Percentiles rank a stretch among this genome's conserved stretches.
These are phyloP conservation scores for Gentiana dahurica DNA, from an alignment of 257 asterid species.

Conservation along the genomic window DNA sequence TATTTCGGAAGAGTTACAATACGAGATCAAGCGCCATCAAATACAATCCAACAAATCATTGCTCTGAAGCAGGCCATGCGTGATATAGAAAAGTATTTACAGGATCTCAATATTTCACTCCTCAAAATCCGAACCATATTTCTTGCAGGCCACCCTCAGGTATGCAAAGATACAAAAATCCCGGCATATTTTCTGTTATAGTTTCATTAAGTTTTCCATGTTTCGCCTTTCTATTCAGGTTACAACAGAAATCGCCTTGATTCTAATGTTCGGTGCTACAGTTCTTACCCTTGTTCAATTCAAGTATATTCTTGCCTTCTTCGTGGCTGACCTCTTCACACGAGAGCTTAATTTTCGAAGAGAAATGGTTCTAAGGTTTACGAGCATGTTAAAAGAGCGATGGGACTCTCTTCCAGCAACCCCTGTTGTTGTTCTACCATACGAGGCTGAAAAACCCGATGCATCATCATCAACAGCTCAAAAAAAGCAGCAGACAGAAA, in stretches of 20 bases:
- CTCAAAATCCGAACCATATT: slow-evolving; percentile 75
- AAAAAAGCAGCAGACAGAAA: slow-evolving; percentile 12
- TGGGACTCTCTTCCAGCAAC: slow-evolving; percentile 91
- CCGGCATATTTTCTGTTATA: no score
- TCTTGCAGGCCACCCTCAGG: slow-evolving; percentile 96
- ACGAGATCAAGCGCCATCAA: slow-evolving; percentile 90
- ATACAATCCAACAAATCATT: slow-evolving; percentile 81
- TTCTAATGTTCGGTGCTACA: slow-evolving; percentile 46
- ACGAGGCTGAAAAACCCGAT: slow-evolving; percentile 32
- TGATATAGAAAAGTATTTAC: slow-evolving; percentile 76
- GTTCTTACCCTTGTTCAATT: slow-evolving; percentile 64
- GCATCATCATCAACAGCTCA: slow-evolving; percentile 2
- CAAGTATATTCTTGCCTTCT: slow-evolving; percentile 54
- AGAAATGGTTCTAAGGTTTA: slow-evolving; percentile 62
- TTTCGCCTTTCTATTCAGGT: slow-evolving; percentile 25
- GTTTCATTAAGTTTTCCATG: neutral
- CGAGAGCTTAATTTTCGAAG: slow-evolving; percentile 76
- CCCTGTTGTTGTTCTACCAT: slow-evolving; percentile 80
- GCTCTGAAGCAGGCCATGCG: slow-evolving; percentile 92
- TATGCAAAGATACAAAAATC: slow-evolving; percentile 9
- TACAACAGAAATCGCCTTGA: slow-evolving; percentile 79
- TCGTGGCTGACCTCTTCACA: slow-evolving; percentile 71
- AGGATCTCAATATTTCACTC: slow-evolving; percentile 66
- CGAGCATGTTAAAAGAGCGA: slow-evolving; percentile 58
- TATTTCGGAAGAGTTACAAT: slow-evolving; percentile 82